Evolutionary conservation across 176 grass and related monocot species (phyloP).

Genomic region (Cocos nucifera): DNA sequence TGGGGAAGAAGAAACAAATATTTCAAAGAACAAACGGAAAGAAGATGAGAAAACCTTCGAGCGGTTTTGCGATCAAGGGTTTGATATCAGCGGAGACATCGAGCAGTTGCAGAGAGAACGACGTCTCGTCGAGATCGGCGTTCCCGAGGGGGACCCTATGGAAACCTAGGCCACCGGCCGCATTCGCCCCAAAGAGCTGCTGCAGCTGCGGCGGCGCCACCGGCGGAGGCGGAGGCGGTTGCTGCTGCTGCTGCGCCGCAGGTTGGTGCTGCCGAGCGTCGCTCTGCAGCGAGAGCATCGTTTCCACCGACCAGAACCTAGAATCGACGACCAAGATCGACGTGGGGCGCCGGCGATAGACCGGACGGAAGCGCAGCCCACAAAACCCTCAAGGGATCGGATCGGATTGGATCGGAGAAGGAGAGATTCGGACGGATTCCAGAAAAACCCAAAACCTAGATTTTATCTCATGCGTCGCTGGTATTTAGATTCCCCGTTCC

Average conservation of each 20-base stretch:
- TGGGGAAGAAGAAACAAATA: too few species aligned
- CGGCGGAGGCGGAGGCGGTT: background rate
- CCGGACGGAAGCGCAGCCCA: too few species aligned
- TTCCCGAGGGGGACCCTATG: background rate
- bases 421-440: too few species aligned
- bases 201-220: background rate
- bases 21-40: too few species aligned
- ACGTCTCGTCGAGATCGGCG: slow-evolving; percentile 1
- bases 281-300: slow-evolving; percentile 7
- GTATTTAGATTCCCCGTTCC: too few species aligned
- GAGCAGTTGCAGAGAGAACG: background rate
- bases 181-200: background rate
- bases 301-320: background rate
- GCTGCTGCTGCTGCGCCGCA: background rate
- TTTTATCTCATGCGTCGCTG: too few species aligned
- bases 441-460: too few species aligned
- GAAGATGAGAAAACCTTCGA: slow-evolving; percentile 3
- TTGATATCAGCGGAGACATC: background rate
- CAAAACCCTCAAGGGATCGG: too few species aligned
- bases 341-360: too few species aligned
- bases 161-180: background rate
- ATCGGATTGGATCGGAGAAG: too few species aligned
- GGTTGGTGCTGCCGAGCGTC: background rate
- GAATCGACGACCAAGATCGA: background rate
- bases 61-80: background rate